Evolutionary conservation across 2,329 filamentous ascomycete species (phyloP).

Genomic region (Phaeomoniella chlamydospora): DNA sequence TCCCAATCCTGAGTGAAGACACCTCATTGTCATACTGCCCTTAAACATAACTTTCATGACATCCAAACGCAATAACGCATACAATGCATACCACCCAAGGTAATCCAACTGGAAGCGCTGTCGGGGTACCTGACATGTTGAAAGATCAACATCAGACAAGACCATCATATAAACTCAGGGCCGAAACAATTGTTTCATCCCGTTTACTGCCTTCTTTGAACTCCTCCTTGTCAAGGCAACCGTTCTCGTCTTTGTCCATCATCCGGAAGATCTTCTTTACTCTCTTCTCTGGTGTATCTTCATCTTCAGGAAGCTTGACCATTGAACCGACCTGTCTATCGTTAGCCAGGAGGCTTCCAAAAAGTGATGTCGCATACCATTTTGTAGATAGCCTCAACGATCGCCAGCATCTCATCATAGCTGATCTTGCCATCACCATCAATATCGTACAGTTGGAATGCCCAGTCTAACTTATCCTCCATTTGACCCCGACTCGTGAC

Average conservation of each 20-base stretch:
- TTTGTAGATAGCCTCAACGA: conserved; percentile 99
- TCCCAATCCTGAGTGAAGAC: too few relatives aligned
- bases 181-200: conserved; percentile 96
- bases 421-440: conserved; percentile 98
- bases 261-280: conserved; percentile 97
- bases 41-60: too few relatives aligned
- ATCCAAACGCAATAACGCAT: too few relatives aligned
- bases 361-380: conserved; percentile 69
- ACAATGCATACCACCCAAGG: too few relatives aligned
- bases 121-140: too few relatives aligned
- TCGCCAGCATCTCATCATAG: conserved; percentile 97
- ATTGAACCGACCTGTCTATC: conserved; percentile 77
- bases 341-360: conserved; percentile 1
- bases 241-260: conserved; percentile 99
- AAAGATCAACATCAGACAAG: too few relatives aligned
- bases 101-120: too few relatives aligned
- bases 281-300: conserved; percentile 97
- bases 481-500: conserved; percentile 96
- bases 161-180: conserved; percentile 88
- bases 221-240: conserved; percentile 88
- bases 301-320: conserved; percentile 96
- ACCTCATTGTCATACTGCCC: too few relatives aligned
- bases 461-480: conserved; percentile 99
- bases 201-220: conserved; percentile 99
- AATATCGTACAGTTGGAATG: conserved; percentile 98